Evolutionary conservation across 1,284 basidiomycete species (phyloP).

Genomic region (Naganishia cerealis): DNA sequence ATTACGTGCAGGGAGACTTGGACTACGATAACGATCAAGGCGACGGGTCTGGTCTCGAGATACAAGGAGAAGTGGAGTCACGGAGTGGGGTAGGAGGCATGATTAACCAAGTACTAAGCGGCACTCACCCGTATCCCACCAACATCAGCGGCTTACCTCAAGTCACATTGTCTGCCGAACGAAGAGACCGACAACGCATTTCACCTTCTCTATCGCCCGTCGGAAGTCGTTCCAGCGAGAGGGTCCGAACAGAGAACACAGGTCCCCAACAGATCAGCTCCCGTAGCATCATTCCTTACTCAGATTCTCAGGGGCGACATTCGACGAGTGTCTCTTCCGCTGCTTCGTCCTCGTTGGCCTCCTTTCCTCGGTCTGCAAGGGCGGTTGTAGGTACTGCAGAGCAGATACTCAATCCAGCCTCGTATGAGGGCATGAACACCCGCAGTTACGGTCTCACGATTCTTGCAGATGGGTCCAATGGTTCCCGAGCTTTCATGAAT

Average conservation of each 20-base stretch:
- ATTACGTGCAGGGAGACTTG: slow-evolving; percentile 24
- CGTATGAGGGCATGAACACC: slow-evolving; percentile 27
- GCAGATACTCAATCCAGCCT: slow-evolving; percentile 20
- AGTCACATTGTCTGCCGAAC: background rate
- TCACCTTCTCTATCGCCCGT: slow-evolving; percentile 6
- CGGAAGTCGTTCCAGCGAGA: slow-evolving; percentile 2
- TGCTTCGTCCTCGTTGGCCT: background rate
- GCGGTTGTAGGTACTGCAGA: slow-evolving; percentile 6
- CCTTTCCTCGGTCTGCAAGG: background rate
- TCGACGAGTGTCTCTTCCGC: slow-evolving; percentile 17
- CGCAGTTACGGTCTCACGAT: slow-evolving; percentile 28
- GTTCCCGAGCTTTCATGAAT: slow-evolving; percentile 27
- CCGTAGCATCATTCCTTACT: background rate
- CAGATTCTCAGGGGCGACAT: background rate
- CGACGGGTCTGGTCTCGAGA: background rate
- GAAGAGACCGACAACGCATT: slow-evolving; percentile 20
- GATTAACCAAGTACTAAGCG: background rate
- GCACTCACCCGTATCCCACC: background rate
- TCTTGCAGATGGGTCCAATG: slow-evolving; percentile 22
- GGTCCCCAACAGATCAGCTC: background rate
- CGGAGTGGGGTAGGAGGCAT: background rate
- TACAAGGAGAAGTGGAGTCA: background rate
- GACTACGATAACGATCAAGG: slow-evolving; percentile 7
- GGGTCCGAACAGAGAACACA: background rate
- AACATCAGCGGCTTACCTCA: background rate